phyloP scores from a whole-genome alignment of 805 yeast genomes.

The Hanseniaspora meyeri region DNA sequence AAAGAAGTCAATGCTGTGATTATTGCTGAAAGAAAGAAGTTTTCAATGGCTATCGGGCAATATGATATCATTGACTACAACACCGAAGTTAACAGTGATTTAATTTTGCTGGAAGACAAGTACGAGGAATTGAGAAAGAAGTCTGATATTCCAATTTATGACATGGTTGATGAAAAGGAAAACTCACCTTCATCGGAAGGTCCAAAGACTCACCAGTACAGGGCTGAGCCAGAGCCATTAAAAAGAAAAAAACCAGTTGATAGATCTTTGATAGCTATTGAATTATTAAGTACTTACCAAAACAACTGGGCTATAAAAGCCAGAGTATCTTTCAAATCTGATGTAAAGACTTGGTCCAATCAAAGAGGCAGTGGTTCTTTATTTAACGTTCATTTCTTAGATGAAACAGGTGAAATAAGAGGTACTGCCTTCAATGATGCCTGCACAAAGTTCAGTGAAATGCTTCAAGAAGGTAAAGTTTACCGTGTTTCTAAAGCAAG shows the following conservation, averaged over 20 bases:
- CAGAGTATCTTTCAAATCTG: constrained; percentile 78
- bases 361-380: constrained; percentile 80
- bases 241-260: constrained; percentile 21
- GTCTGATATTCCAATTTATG: constrained; percentile 32
- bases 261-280: constrained; percentile 55
- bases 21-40: constrained; percentile 33
- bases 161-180: constrained; percentile 14
- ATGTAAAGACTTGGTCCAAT: constrained; percentile 77
- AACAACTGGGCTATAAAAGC: constrained; percentile 88
- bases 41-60: constrained; percentile 37
- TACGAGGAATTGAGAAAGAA: constrained; percentile 36
- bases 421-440: constrained; percentile 87
- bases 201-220: constrained; percentile 12
- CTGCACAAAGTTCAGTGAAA: constrained; percentile 65
- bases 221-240: constrained; percentile 7
- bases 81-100: constrained; percentile 18
- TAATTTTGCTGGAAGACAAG: constrained; percentile 30
- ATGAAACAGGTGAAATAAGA: constrained; percentile 90
- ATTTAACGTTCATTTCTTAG: constrained; percentile 76
- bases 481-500: constrained; percentile 74
- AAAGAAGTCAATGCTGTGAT: constrained; percentile 27
- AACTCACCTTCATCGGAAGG: constrained; percentile 1
- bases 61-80: constrained; percentile 32
- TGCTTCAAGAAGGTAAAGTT: constrained; percentile 77
- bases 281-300: constrained; percentile 82